Base-by-base conservation (phyloP, 2,329 filamentous ascomycete genomes). In the Chalaropsis ovoidea region DNA sequence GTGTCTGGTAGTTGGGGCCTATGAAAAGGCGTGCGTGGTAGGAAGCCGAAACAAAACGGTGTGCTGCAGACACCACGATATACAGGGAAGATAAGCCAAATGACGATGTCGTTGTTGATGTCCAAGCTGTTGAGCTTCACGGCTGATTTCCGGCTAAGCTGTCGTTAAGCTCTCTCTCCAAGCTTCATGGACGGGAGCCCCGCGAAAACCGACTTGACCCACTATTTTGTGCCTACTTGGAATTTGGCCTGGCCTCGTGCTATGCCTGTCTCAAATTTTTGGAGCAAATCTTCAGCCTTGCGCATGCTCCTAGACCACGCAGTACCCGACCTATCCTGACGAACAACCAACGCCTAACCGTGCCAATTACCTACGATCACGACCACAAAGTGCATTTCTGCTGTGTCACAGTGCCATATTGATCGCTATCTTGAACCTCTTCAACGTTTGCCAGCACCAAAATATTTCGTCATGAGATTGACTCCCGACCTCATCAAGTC, bases 401-500 rank as follows among this genome's bases (percentile, higher is more conserved):
- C 54, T n/a, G 27, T 39, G 54, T 35, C 10, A 3, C 6, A 58
- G 24, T 39, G 8, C 1, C 35, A 39, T 39, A 39, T 10, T 10
- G 5, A 10, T 19, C 27, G 54, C 27, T 39, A 2, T 17, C 27
- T 19, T 39, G 11, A 13, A 11, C 5, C 15, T 47, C 52, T 13
- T 27, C 19, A 58, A 8, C 31, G n/a, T 41, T 5, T 31, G 39
- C 6, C 35, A 17, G 7, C 24, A 6, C n/a, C 47, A 11, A 27
- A 65, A 19, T 41, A 13, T 39, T 45, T 71, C 76, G 79, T 74
- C 70, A 97, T 99, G 94, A 87, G 93, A 82, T 86, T 99, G 79
- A 96, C 93, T 69, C 87, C 90, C 71, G 94, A 97, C 77, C 86
- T 97, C 73, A 95, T 99, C 79, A 85, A 90, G 77, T 86, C 85